Percentiles rank a stretch among this genome's conserved stretches.
Conservation (phyloP, 257 asterid genomes). For the Solanum medicagineum region DNA sequence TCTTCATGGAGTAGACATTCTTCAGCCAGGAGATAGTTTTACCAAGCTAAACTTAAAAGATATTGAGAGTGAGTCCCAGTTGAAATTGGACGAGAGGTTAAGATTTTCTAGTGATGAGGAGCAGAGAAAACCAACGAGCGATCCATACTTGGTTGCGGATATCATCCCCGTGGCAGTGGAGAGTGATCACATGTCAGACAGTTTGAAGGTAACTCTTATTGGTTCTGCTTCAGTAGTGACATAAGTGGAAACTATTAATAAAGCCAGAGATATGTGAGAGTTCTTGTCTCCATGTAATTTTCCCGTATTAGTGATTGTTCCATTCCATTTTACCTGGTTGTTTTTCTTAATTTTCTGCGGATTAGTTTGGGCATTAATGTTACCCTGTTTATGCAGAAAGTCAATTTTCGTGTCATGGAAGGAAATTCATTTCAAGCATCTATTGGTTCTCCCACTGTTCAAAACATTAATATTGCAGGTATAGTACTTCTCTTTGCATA, state of each 20-base stretch:
- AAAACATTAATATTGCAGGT: slow-evolving; percentile 29
- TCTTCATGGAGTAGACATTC: slow-evolving; percentile 14
- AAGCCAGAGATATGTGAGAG: neutral
- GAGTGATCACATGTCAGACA: slow-evolving; percentile 8
- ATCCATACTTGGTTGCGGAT: slow-evolving; percentile 10
- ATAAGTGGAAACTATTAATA: neutral
- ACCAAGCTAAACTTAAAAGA: slow-evolving; percentile 2
- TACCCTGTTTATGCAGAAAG: slow-evolving; percentile 25
- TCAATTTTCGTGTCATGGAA: slow-evolving; percentile 9
- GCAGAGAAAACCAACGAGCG: slow-evolving; percentile 5
- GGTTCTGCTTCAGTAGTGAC: slow-evolving; percentile 30
- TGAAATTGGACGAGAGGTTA: slow-evolving; percentile 4
- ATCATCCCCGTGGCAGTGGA: slow-evolving; percentile 6
- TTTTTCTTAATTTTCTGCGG: neutral
- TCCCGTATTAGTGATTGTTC: neutral
- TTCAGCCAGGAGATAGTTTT: slow-evolving; percentile 10
- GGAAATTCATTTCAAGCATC: slow-evolving; percentile 18
- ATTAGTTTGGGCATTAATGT: neutral
- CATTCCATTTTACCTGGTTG: neutral
- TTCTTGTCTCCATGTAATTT: neutral
- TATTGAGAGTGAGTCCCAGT: slow-evolving; percentile 8
- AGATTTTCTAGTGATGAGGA: slow-evolving; percentile 12
- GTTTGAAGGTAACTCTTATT: slow-evolving; percentile 9
- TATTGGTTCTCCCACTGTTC: slow-evolving; percentile 12
- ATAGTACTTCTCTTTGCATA: slow-evolving; percentile 5